Percentiles rank a stretch among this genome's conserved stretches.
Evolutionary conservation across 2,329 filamentous ascomycete species (phyloP).

Genomic region (Diaporthe australafricana): DNA sequence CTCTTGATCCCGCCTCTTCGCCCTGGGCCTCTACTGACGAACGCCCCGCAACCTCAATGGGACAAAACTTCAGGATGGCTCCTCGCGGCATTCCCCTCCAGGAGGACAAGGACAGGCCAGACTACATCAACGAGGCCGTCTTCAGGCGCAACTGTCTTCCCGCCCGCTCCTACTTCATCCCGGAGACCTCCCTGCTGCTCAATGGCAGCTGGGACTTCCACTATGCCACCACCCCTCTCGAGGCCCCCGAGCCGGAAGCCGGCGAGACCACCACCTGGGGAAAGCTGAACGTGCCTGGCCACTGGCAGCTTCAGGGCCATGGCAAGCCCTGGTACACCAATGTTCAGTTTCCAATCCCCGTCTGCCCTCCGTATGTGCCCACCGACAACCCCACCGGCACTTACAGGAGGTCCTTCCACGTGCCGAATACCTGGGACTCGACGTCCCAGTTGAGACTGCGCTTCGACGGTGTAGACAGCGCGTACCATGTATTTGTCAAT

Average conservation of each 20-base stretch:
- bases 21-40: not conserved
- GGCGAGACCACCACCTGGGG: slow-evolving; percentile 52
- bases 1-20: not conserved
- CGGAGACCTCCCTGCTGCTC: slow-evolving; percentile 59
- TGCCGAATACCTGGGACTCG: slow-evolving; percentile 60
- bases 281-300: slow-evolving; percentile 70
- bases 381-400: slow-evolving; percentile 74
- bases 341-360: slow-evolving; percentile 73
- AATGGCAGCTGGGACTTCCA: slow-evolving; percentile 71
- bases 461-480: slow-evolving; percentile 79
- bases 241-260: slow-evolving; percentile 55
- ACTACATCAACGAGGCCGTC: slow-evolving; percentile 63
- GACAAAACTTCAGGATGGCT: slow-evolving; percentile 38
- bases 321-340: slow-evolving; percentile 78
- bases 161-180: slow-evolving; percentile 64
- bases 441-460: slow-evolving; percentile 67
- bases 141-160: slow-evolving; percentile 66
- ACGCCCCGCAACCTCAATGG: not conserved
- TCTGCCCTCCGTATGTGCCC: slow-evolving; percentile 72
- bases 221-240: slow-evolving; percentile 57
- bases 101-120: slow-evolving; percentile 52
- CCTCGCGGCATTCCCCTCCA: slow-evolving; percentile 47
- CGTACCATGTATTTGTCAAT: slow-evolving; percentile 78
- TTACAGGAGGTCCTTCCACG: slow-evolving; percentile 66
- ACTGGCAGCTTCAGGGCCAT: slow-evolving; percentile 78